Evolutionary conservation across 805 yeast species (phyloP).

Genomic region (Kluyveromyces aestuarii): DNA sequence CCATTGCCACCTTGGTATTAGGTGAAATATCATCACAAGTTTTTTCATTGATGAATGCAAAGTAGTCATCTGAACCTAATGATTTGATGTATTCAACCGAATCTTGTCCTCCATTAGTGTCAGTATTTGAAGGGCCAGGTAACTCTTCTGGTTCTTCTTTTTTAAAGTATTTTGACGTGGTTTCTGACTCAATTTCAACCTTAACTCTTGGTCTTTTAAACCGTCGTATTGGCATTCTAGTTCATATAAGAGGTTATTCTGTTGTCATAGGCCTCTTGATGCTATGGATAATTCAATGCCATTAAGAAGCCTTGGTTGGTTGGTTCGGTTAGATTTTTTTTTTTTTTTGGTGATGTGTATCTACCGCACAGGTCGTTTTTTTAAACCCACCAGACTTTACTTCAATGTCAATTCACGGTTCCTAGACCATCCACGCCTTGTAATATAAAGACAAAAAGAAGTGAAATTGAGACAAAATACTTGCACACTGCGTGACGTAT

Average conservation of each 20-base stretch:
- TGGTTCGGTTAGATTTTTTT: no score
- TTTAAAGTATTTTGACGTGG: conserved; percentile 17
- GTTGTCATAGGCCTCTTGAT: no score
- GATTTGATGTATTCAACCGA: conserved; percentile 21
- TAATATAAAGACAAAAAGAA: no score
- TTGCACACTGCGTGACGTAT: neutral
- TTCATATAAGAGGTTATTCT: neutral
- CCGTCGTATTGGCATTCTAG: neutral
- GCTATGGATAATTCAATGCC: neutral
- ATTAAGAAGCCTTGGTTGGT: neutral
- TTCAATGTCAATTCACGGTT: neutral
- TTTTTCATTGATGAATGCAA: conserved; percentile 16
- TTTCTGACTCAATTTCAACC: conserved; percentile 8
- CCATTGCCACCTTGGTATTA: conserved; percentile 1
- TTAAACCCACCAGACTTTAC: neutral
- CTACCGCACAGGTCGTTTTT: no score
- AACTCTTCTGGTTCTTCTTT: conserved; percentile 5
- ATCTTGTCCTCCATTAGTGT: neutral
- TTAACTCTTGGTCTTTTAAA: conserved; percentile 6
- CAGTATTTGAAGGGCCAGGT: neutral
- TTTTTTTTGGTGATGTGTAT: no score
- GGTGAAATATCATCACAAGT: conserved; percentile 18
- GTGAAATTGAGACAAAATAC: neutral
- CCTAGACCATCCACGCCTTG: neutral
- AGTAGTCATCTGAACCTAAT: conserved; percentile 19